phyloP scores from a whole-genome alignment of 306 rosid species.

The Elaeagnus macrophylla region DNA sequence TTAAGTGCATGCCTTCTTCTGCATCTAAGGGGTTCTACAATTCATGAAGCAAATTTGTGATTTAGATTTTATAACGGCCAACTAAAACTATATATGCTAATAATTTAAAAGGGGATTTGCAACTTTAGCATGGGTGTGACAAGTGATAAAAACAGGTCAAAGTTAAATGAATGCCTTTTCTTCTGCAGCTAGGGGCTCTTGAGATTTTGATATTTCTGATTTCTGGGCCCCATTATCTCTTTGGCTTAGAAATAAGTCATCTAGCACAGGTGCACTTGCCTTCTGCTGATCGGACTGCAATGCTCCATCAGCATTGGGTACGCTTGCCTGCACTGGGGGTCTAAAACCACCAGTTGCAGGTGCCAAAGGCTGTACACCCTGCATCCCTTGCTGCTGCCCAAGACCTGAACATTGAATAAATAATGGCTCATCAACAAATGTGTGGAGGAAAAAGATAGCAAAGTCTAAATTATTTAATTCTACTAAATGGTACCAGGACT shows the following conservation, averaged over 20 bases:
- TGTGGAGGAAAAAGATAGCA: conserved; percentile 3
- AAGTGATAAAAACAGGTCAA: conserved; percentile 15
- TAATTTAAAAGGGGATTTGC: not conserved
- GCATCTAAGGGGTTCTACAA: too few species aligned
- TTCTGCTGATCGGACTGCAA: conserved; percentile 47
- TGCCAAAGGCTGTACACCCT: conserved; percentile 41
- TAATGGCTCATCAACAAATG: conserved; percentile 11
- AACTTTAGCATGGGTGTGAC: conserved; percentile 13
- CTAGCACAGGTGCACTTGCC: conserved; percentile 35
- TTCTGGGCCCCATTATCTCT: conserved; percentile 38
- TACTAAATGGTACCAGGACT: conserved; percentile 38
- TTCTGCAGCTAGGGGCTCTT: conserved; percentile 32
- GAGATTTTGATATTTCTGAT: conserved; percentile 28
- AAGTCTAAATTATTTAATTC: conserved; percentile 11
- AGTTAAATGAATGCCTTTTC: conserved; percentile 46
- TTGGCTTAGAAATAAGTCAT: conserved; percentile 41
- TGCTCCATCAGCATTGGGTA: conserved; percentile 29
- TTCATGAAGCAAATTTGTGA: too few species aligned
- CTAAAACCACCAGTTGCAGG: conserved; percentile 39
- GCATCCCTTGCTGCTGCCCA: conserved; percentile 63
- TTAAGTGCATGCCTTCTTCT: too few species aligned
- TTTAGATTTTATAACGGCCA: too few species aligned
- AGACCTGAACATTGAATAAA: conserved; percentile 37
- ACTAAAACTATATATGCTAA: too few species aligned
- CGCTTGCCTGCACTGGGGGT: conserved; percentile 38